Conservation (phyloP, 2,329 filamentous ascomycete species). For the Cercospora beticola region DNA sequence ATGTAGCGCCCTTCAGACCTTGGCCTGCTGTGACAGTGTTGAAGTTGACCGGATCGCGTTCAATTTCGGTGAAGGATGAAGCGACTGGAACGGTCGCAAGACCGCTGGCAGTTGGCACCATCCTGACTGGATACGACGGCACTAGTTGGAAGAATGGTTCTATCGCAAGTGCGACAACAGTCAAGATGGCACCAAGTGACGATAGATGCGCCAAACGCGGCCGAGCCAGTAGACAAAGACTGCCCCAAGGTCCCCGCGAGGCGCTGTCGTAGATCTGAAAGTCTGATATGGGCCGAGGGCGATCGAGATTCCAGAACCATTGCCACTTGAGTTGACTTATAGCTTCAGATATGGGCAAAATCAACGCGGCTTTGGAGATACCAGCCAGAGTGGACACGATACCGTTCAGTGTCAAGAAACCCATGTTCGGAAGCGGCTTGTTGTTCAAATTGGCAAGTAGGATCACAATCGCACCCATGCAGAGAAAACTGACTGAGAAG, state of each 20-base stretch:
- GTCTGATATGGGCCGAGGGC: conserved; percentile 16
- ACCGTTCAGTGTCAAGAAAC: conserved; percentile 23
- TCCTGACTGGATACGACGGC: conserved; percentile 6
- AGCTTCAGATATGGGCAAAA: conserved; percentile 22
- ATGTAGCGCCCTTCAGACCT: conserved; percentile 14
- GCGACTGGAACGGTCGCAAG: conserved; percentile 4
- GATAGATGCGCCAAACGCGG: conserved; percentile 7
- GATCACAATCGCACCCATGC: conserved; percentile 16
- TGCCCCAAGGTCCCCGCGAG: conserved; percentile 23
- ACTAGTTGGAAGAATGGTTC: conserved; percentile 21
- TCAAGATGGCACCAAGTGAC: conserved; percentile 17
- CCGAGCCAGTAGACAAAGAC: conserved; percentile 17
- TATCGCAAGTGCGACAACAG: conserved; percentile 13
- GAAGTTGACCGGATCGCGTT: background rate
- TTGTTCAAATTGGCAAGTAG: conserved; percentile 18
- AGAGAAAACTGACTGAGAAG: conserved; percentile 15
- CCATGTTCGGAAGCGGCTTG: conserved; percentile 16
- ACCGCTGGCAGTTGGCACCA: background rate
- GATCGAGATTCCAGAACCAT: conserved; percentile 18
- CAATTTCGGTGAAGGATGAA: background rate
- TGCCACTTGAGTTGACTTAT: conserved; percentile 28
- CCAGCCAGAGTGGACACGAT: conserved; percentile 20
- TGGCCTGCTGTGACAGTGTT: background rate
- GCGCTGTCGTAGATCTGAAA: conserved; percentile 24
- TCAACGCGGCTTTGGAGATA: conserved; percentile 16